A percentile compares a stretch with the other conserved stretches of the same genome.
Conservation (phyloP, 495 filamentous ascomycete species). For the Zalerion maritima region DNA sequence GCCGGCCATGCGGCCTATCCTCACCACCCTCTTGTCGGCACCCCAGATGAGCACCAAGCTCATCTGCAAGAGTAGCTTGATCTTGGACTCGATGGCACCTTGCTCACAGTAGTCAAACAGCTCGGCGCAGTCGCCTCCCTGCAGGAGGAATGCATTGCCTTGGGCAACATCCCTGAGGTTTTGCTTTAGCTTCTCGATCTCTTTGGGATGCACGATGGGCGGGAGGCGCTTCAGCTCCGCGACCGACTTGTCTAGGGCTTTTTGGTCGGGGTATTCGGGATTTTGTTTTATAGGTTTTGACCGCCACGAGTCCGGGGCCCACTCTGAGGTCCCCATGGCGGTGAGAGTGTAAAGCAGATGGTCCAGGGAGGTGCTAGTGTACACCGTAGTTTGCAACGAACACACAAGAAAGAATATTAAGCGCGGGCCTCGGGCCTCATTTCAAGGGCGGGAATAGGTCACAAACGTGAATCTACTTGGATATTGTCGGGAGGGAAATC, state of each 20-base stretch:
- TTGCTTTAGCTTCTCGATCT: constrained; percentile 66
- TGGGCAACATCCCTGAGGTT: constrained; percentile 72
- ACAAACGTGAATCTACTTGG: no score
- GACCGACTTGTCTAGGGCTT: constrained; percentile 47
- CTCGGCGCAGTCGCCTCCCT: constrained; percentile 95
- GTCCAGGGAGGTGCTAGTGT: no score
- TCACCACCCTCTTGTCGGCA: constrained; percentile 78
- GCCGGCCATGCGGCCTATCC: constrained; percentile 90
- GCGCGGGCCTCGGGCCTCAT: no score
- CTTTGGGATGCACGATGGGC: constrained; percentile 75
- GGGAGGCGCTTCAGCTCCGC: constrained; percentile 63
- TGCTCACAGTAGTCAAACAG: constrained; percentile 93
- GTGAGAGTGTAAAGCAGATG: no score
- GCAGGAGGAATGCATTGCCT: constrained; percentile 86
- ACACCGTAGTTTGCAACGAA: no score
- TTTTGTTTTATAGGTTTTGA: constrained; percentile 85
- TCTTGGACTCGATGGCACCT: constrained; percentile 80
- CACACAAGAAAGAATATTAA: no score
- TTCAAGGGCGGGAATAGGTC: no score
- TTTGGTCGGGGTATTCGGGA: constrained; percentile 60
- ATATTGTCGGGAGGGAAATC: no score
- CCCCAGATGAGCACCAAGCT: constrained; percentile 84
- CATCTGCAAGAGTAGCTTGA: constrained; percentile 94
- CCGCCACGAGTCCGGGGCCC: constrained; percentile 64
- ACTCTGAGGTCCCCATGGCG: constrained; percentile 18